Percentiles rank a stretch among this genome's conserved stretches.
phyloP scores from a whole-genome alignment of 371 early-diverging fungal species.

The Rhizopus microsporus region DNA sequence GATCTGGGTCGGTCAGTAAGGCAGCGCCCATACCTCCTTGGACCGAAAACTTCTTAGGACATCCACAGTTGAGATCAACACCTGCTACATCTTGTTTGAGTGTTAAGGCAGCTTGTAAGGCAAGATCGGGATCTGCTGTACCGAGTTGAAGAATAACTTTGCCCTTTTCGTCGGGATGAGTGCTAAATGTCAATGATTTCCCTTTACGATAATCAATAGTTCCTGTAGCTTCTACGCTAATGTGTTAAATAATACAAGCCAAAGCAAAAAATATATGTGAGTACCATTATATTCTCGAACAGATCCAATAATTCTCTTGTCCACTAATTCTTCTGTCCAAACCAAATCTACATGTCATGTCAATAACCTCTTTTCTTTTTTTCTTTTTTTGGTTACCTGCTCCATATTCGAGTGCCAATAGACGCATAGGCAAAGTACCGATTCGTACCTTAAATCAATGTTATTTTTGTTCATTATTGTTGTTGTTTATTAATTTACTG shows the following conservation, averaged over 20 bases:
- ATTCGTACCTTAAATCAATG: conserved; percentile 64
- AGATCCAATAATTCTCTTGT: conserved; percentile 84
- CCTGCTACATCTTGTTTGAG: conserved; percentile 86
- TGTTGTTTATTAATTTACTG: background rate
- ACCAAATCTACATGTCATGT: conserved; percentile 69
- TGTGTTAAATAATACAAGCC: background rate
- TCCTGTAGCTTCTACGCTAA: conserved; percentile 56
- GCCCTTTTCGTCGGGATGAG: conserved; percentile 66
- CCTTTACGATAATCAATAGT: conserved; percentile 69
- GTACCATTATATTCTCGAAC: conserved; percentile 73
- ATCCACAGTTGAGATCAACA: conserved; percentile 96
- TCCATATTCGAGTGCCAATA: conserved; percentile 83
- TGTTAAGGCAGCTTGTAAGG: conserved; percentile 82
- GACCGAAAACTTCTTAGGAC: conserved; percentile 94
- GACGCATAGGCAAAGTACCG: conserved; percentile 86
- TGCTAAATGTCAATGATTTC: conserved; percentile 59
- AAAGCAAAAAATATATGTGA: background rate
- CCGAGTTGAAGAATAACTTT: conserved; percentile 79
- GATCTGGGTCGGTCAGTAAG: conserved; percentile 82
- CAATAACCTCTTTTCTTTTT: background rate
- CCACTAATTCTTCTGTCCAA: conserved; percentile 91
- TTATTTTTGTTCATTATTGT: background rate
- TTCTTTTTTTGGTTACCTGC: conserved; percentile 62
- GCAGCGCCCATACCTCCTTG: conserved; percentile 96
- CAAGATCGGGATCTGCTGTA: conserved; percentile 83